Evolutionary conservation across 2,329 filamentous ascomycete species (phyloP).

Genomic region (Cercospora zeae-maydis): DNA sequence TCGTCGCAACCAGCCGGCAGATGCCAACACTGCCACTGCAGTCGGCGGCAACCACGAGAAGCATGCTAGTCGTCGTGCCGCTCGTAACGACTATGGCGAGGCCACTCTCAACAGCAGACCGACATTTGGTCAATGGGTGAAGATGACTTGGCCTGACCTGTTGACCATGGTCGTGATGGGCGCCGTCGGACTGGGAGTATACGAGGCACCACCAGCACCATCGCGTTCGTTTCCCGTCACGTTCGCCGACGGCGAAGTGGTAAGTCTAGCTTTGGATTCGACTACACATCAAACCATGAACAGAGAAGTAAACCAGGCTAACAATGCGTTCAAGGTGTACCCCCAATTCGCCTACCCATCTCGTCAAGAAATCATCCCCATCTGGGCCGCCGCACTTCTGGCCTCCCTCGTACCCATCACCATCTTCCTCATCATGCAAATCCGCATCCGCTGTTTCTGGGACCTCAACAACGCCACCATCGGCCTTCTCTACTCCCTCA

Average conservation of each 20-base stretch:
- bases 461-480: slow-evolving; percentile 65
- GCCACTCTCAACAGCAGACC: slow-evolving; percentile 42
- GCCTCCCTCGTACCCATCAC: slow-evolving; percentile 62
- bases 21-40: slow-evolving; percentile 37
- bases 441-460: slow-evolving; percentile 41
- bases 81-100: slow-evolving; percentile 4
- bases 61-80: not conserved
- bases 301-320: not conserved
- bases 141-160: slow-evolving; percentile 64
- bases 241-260: slow-evolving; percentile 5
- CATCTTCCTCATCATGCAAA: slow-evolving; percentile 62
- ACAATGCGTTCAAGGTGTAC: not conserved
- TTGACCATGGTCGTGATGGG: slow-evolving; percentile 54
- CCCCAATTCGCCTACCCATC: slow-evolving; percentile 50
- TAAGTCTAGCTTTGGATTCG: not conserved
- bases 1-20: slow-evolving; percentile 35
- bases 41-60: slow-evolving; percentile 10
- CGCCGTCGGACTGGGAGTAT: slow-evolving; percentile 5
- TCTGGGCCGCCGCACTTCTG: slow-evolving; percentile 66
- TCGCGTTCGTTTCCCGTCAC: slow-evolving; percentile 2
- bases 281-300: not conserved
- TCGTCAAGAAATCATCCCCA: slow-evolving; percentile 67
- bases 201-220: slow-evolving; percentile 10
- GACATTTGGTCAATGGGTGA: slow-evolving; percentile 67
- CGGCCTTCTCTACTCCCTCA: slow-evolving; percentile 66